Conservation (phyloP, 2,329 filamentous ascomycete genomes). For the Curvularia verruculosa region DNA sequence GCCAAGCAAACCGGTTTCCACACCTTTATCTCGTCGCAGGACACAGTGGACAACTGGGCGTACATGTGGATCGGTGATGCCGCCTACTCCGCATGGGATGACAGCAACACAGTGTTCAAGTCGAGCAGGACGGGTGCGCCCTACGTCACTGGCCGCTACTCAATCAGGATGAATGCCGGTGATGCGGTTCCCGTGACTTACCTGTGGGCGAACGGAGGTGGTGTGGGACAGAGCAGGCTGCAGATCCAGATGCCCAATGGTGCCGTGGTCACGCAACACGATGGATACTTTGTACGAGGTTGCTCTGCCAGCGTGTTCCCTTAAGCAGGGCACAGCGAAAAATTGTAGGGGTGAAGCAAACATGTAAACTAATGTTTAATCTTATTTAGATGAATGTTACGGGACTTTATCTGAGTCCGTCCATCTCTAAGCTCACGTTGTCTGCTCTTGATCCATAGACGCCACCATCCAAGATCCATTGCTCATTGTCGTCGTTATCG, state of each 20-base stretch:
- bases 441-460: conserved; percentile 49
- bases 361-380: neutral
- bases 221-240: neutral
- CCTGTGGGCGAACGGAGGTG: neutral
- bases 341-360: neutral
- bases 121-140: neutral
- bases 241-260: neutral
- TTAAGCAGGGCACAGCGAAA: neutral
- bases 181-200: neutral
- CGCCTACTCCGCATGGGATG: neutral
- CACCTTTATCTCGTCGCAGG: neutral
- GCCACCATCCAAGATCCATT: conserved; percentile 60
- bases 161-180: neutral
- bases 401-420: conserved; percentile 14
- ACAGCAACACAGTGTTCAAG: neutral
- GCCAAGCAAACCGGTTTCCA: neutral
- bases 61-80: neutral
- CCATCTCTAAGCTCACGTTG: conserved; percentile 25
- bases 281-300: neutral
- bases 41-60: neutral
- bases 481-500: conserved; percentile 60
- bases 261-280: neutral
- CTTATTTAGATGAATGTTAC: neutral
- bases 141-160: neutral
- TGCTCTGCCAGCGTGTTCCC: neutral